phyloP scores from a whole-genome alignment of 2,329 filamentous ascomycete genomes.

The Exophiala sp. region DNA sequence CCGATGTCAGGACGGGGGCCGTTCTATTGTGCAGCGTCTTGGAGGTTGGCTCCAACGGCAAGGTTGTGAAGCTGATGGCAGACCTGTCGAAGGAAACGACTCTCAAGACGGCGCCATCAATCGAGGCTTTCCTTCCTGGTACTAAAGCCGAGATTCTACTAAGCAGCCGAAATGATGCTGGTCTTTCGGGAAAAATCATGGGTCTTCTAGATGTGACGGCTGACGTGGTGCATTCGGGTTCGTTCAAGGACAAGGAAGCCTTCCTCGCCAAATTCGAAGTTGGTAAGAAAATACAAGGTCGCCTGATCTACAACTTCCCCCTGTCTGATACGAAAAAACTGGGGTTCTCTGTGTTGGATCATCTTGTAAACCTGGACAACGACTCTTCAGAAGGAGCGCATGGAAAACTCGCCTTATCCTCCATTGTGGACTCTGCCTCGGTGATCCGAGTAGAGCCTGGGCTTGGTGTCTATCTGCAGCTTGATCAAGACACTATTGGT shows the following conservation, averaged over 20 bases:
- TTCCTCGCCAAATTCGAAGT: slow-evolving; percentile 70
- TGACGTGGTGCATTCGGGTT: slow-evolving; percentile 83
- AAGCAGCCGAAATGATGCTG: slow-evolving; percentile 68
- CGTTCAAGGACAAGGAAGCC: slow-evolving; percentile 63
- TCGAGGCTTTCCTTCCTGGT: slow-evolving; percentile 87
- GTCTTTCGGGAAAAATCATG: slow-evolving; percentile 86
- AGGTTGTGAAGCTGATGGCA: slow-evolving; percentile 81
- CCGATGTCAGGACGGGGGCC: slow-evolving; percentile 72
- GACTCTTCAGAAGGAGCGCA: slow-evolving; percentile 42
- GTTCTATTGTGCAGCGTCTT: slow-evolving; percentile 81
- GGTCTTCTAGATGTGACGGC: slow-evolving; percentile 87
- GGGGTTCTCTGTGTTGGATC: slow-evolving; percentile 83
- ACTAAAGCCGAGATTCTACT: slow-evolving; percentile 84
- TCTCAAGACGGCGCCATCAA: slow-evolving; percentile 73
- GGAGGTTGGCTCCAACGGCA: slow-evolving; percentile 70
- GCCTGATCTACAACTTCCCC: slow-evolving; percentile 85
- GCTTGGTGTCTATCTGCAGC: slow-evolving; percentile 75
- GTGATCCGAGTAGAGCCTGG: slow-evolving; percentile 75
- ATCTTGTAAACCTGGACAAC: slow-evolving; percentile 64
- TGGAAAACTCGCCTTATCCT: slow-evolving; percentile 59
- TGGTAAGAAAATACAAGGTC: slow-evolving; percentile 77
- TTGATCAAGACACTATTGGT: slow-evolving; percentile 66
- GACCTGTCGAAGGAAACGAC: slow-evolving; percentile 51
- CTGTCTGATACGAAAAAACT: slow-evolving; percentile 75
- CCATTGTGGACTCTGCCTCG: slow-evolving; percentile 72